Percentiles rank a stretch among this genome's conserved stretches.
These are phyloP conservation scores for Aspergillus cavernicola DNA, from an alignment of 495 filamentous ascomycete species.

Conservation along the genomic window DNA sequence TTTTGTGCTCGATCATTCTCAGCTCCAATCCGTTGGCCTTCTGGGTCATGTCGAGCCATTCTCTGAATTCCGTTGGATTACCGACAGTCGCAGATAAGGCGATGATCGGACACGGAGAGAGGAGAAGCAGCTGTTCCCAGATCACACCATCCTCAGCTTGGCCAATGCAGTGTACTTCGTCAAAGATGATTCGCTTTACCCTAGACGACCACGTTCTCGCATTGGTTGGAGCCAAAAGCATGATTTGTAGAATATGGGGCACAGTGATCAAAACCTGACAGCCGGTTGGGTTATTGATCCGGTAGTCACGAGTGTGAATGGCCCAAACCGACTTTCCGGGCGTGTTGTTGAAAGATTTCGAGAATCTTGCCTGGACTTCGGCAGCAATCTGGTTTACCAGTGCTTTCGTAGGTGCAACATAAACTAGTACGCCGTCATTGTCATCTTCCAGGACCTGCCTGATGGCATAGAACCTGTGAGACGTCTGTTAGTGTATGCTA, in stretches of 20 bases:
- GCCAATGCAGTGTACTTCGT: slow-evolving; percentile 80
- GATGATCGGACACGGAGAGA: slow-evolving; percentile 74
- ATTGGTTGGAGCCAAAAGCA: slow-evolving; percentile 66
- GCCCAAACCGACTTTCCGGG: slow-evolving; percentile 69
- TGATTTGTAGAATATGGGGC: slow-evolving; percentile 73
- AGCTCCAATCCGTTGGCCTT: slow-evolving; percentile 52
- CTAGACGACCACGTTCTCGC: slow-evolving; percentile 62
- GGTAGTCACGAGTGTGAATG: slow-evolving; percentile 70
- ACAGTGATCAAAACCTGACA: slow-evolving; percentile 77
- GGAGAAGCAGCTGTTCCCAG: slow-evolving; percentile 75
- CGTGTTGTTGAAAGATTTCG: slow-evolving; percentile 53
- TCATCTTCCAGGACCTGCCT: slow-evolving; percentile 63
- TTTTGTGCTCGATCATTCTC: slow-evolving; percentile 59
- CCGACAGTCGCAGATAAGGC: slow-evolving; percentile 78
- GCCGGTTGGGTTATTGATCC: slow-evolving; percentile 64
- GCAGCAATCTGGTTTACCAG: slow-evolving; percentile 81
- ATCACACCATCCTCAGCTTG: slow-evolving; percentile 73
- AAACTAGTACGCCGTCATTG: slow-evolving; percentile 67
- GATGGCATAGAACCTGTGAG: slow-evolving; percentile 68
- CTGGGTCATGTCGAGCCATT: slow-evolving; percentile 64
- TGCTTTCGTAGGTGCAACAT: slow-evolving; percentile 78
- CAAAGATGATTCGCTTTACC: slow-evolving; percentile 73
- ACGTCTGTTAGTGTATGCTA: background rate
- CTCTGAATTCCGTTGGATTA: slow-evolving; percentile 65
- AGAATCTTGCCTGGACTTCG: slow-evolving; percentile 65